Evolutionary conservation across 306 rosid genomes (phyloP), one percentile per base, ranked within the genome.

Genomic region (Mucuna pruriens): DNA sequence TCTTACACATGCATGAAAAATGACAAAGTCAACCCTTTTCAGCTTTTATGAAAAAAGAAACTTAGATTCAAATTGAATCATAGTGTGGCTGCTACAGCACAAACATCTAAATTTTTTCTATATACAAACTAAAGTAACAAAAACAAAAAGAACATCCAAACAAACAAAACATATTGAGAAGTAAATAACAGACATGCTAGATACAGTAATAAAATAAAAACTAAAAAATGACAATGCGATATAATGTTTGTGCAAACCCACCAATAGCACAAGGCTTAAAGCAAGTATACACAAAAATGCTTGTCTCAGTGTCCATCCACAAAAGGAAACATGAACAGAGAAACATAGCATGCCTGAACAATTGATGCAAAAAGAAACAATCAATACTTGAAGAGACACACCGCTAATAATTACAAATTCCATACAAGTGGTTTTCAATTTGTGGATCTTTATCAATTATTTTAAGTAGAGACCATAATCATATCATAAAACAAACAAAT

Each of bases 401-500:
- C 40, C 0, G 33, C 64, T 54, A 45, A 74, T 34, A 9, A 3
- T 12, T 38, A 49, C 29, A 70, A 63, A 23, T 39, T 39, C 16
- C 66, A 58, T 36, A 7, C 54, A 60, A 70, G 29, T 25, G 60
- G 15, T 73, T 57, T 34, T 25, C 79, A 80, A 80, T 54, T 72
- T 38, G 23, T 31, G 26, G 58, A 70, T 42, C 67, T 71, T 31
- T 19, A 63, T 70, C 66, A 62, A 76, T 52, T n/a, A n/a, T n/a
- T n/a, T 40, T 4, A 69, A 61, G 57, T 2, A 61, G 19, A 61
- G 40, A 0, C 16, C 69, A 62, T 62, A 49, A 49, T 16, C 38
- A 65, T 26, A 64, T 51, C 52, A 20, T 38, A 39, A 39, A 55
- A 17, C 34, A 48, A 64, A 65, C 38, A 67, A 82, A 44, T 23